phyloP scores from a whole-genome alignment of 495 filamentous ascomycete genomes.

The Staphylotrichum tortipilum region DNA sequence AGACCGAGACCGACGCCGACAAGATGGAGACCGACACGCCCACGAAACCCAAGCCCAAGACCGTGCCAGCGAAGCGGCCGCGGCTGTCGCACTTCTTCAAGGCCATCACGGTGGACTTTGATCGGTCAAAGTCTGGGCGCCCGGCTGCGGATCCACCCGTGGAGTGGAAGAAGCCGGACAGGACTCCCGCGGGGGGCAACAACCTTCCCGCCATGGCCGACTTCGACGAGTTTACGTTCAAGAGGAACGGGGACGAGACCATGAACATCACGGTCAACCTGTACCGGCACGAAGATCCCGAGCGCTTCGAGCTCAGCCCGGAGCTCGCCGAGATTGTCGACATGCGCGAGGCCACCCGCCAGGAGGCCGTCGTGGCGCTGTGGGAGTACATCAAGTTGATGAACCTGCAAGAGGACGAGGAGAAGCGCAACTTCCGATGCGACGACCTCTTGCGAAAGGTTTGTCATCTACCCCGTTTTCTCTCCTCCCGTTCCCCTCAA shows the following conservation, averaged over 20 bases:
- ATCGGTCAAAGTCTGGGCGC: conserved; percentile 40
- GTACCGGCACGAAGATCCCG: conserved; percentile 73
- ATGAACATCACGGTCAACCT: conserved; percentile 85
- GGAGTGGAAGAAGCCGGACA: conserved; percentile 65
- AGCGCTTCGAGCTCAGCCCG: conserved; percentile 68
- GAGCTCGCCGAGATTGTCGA: conserved; percentile 80
- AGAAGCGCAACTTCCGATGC: conserved; percentile 83
- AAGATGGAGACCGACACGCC: conserved; percentile 61
- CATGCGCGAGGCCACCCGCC: conserved; percentile 73
- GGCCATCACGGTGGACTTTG: conserved; percentile 77
- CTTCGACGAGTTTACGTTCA: conserved; percentile 88
- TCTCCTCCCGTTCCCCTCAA: not conserved
- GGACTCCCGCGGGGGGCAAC: conserved; percentile 40
- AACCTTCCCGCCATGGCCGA: conserved; percentile 52
- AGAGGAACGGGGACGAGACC: conserved; percentile 85
- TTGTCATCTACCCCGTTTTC: conserved; percentile 4
- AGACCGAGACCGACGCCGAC: conserved; percentile 38
- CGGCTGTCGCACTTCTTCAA: conserved; percentile 96
- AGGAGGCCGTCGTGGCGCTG: conserved; percentile 77
- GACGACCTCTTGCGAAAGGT: conserved; percentile 73
- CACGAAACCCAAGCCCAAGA: conserved; percentile 39
- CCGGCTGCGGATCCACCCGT: conserved; percentile 52
- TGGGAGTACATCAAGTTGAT: conserved; percentile 92
- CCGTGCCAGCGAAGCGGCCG: conserved; percentile 34
- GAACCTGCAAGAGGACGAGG: conserved; percentile 84